Percentiles rank a stretch among this genome's conserved stretches.
Evolutionary conservation across 176 grass and related monocot genomes (phyloP).

Genomic region (Panicum miliaceum): DNA sequence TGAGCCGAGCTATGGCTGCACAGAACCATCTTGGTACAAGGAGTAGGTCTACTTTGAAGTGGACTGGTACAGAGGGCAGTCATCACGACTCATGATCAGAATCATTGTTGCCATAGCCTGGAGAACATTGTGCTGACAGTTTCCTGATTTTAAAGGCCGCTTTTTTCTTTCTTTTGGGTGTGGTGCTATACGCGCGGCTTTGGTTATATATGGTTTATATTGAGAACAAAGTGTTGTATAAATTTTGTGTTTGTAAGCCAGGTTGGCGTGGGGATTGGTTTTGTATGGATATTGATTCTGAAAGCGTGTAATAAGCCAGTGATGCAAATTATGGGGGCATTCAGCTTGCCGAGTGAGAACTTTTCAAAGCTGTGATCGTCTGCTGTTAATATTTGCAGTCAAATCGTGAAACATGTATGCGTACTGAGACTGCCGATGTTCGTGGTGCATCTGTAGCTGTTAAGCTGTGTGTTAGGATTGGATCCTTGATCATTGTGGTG

Average conservation of each 20-base stretch:
- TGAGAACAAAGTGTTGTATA: conserved; percentile 48
- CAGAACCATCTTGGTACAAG: conserved; percentile 24
- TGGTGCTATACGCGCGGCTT: conserved; percentile 12
- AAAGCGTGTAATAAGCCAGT: conserved; percentile 53
- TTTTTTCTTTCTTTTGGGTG: conserved; percentile 24
- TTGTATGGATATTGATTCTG: conserved; percentile 40
- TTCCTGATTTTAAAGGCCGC: conserved; percentile 17
- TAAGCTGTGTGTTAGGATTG: background rate
- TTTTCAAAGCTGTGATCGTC: background rate
- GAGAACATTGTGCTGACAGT: conserved; percentile 36
- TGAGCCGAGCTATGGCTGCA: background rate
- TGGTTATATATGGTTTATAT: conserved; percentile 39
- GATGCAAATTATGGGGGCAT: conserved; percentile 26
- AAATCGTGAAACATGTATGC: background rate
- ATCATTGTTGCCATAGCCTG: background rate
- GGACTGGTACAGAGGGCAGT: conserved; percentile 24
- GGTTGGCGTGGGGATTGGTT: conserved; percentile 30
- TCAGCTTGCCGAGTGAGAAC: conserved; percentile 8
- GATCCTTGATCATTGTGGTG: no score
- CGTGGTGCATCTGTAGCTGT: no score
- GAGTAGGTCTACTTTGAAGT: conserved; percentile 32
- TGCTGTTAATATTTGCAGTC: background rate
- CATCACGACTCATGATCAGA: conserved; percentile 24
- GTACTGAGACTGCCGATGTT: background rate
- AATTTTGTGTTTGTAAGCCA: conserved; percentile 50